Conservation (phyloP, 805 yeast genomes). For the Ascoidea asiatica region DNA sequence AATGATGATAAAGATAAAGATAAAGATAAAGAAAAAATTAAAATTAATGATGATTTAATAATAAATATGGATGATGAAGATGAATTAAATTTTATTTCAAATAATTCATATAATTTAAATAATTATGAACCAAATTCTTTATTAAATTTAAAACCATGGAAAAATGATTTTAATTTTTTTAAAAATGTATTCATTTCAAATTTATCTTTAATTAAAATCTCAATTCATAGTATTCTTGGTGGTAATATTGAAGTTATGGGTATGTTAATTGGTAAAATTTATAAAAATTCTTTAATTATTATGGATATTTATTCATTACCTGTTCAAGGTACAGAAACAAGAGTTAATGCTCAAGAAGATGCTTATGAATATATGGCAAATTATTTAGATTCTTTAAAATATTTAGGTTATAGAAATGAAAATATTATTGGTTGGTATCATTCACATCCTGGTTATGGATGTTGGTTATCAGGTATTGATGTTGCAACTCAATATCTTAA, state of each 20-base stretch:
- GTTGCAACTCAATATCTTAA: constrained; percentile 79
- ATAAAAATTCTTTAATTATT: constrained; percentile 43
- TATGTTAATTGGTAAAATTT: constrained; percentile 71
- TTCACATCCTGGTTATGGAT: constrained; percentile 46
- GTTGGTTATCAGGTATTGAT: constrained; percentile 91
- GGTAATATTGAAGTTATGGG: constrained; percentile 93
- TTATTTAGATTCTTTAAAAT: constrained; percentile 45
- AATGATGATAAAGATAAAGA: no score
- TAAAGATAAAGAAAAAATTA: no score
- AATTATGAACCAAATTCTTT: neutral
- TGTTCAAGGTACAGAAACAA: constrained; percentile 89
- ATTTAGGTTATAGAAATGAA: constrained; percentile 34
- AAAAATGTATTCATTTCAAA: constrained; percentile 51
- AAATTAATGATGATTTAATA: no score
- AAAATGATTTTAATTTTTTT: constrained; percentile 43
- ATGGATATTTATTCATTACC: constrained; percentile 80
- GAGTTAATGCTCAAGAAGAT: constrained; percentile 90
- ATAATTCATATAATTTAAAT: no score
- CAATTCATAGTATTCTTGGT: constrained; percentile 69
- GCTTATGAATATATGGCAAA: constrained; percentile 93
- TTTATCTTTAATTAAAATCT: constrained; percentile 61
- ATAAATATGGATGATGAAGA: no score
- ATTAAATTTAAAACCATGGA: constrained; percentile 34
- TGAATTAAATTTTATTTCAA: no score
- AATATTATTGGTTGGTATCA: constrained; percentile 96